Evolutionary conservation across 441 rosid genomes (phyloP).

Genomic region (Metrosideros polymorpha): DNA sequence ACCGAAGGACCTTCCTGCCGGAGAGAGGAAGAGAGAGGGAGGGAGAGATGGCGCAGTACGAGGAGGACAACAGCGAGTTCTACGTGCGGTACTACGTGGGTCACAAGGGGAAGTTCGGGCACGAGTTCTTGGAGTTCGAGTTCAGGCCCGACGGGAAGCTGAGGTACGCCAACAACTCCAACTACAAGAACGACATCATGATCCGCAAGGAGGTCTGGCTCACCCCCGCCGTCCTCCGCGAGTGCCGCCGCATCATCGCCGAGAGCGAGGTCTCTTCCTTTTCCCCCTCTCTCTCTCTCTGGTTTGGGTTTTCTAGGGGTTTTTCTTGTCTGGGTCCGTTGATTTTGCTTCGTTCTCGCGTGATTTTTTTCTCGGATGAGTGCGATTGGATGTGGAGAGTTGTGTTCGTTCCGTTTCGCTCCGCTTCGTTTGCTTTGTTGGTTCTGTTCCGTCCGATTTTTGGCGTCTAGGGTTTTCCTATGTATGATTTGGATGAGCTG

Average conservation of each 20-base stretch:
- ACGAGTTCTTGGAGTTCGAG: conserved; percentile 97
- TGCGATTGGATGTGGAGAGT: background rate
- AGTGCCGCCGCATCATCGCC: conserved; percentile 86
- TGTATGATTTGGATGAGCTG: background rate
- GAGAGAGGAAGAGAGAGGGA: background rate
- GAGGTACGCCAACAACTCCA: conserved; percentile 93
- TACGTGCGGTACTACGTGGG: conserved; percentile 94
- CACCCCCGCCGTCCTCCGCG: conserved; percentile 78
- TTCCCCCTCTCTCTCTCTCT: background rate
- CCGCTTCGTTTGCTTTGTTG: background rate
- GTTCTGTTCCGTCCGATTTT: background rate
- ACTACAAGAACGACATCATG: conserved; percentile 97
- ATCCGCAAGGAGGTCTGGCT: conserved; percentile 95
- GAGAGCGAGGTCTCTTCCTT: conserved; percentile 59
- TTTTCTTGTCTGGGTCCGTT: background rate
- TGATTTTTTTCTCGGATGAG: background rate
- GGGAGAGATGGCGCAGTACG: conserved; percentile 19
- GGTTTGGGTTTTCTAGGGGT: background rate
- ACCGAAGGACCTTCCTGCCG: too few species aligned
- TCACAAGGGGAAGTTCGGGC: conserved; percentile 95
- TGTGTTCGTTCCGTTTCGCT: background rate
- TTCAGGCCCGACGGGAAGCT: conserved; percentile 93
- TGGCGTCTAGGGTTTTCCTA: background rate
- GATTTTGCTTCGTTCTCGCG: background rate
- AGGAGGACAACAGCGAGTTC: conserved; percentile 58